phyloP scores from a whole-genome alignment of 2,329 filamentous ascomycete genomes.

The Fusarium pseudonygamai region DNA sequence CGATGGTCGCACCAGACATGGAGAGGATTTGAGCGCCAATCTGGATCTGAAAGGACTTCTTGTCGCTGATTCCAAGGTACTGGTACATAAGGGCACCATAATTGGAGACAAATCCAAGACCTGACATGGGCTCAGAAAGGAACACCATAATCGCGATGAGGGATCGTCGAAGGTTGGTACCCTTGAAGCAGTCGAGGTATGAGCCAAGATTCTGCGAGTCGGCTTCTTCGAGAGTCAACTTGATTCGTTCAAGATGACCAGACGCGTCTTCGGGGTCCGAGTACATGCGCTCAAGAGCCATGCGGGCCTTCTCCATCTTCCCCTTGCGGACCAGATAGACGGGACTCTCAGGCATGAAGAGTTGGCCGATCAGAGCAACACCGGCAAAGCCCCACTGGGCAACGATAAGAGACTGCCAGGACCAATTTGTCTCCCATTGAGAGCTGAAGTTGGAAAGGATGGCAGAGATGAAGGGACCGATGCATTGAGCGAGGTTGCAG shows the following conservation, averaged over 20 bases:
- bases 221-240: conserved; percentile 58
- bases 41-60: conserved; percentile 42
- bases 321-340: conserved; percentile 57
- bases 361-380: conserved; percentile 43
- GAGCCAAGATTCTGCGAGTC: conserved; percentile 44
- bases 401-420: conserved; percentile 53
- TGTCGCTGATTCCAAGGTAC: conserved; percentile 41
- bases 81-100: conserved; percentile 52
- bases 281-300: conserved; percentile 55
- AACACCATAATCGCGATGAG: conserved; percentile 55
- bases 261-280: conserved; percentile 51
- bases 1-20: conserved; percentile 43
- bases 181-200: conserved; percentile 57
- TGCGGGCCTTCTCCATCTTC: conserved; percentile 31
- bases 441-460: conserved; percentile 51
- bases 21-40: conserved; percentile 45
- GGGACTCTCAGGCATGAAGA: conserved; percentile 61
- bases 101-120: conserved; percentile 55
- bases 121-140: conserved; percentile 56
- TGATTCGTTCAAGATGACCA: conserved; percentile 55
- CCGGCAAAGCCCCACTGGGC: conserved; percentile 54
- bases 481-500: conserved; percentile 52
- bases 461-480: conserved; percentile 52
- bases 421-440: conserved; percentile 50
- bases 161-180: conserved; percentile 53